These are phyloP conservation scores for Colletotrichum caudatum DNA, from an alignment of 2,329 filamentous ascomycete genomes.

Conservation along the genomic window DNA sequence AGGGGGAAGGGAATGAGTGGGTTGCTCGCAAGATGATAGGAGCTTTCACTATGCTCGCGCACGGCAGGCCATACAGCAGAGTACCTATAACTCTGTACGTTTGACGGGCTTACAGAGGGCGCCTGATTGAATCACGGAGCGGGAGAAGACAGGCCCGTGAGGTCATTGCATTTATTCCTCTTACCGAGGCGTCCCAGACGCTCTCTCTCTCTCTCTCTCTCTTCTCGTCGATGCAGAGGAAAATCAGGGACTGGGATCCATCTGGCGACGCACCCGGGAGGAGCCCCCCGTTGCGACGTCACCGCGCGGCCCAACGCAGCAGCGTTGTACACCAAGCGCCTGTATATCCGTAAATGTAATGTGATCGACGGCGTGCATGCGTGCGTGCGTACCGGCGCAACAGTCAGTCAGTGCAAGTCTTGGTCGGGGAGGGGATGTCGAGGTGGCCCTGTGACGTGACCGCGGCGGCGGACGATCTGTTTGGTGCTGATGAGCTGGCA, in stretches of 20 bases:
- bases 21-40: too few relatives aligned
- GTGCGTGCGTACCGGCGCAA: too few relatives aligned
- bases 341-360: not conserved
- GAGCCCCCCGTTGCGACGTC: constrained; percentile 15
- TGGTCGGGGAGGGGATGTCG: not conserved
- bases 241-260: constrained; percentile 9
- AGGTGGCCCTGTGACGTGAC: constrained; percentile 1
- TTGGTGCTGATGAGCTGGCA: constrained; percentile 19
- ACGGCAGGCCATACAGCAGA: too few relatives aligned
- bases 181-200: too few relatives aligned
- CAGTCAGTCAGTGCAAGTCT: too few relatives aligned
- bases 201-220: not conserved
- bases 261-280: not conserved
- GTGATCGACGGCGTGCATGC: not conserved
- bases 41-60: too few relatives aligned
- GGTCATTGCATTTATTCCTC: constrained; percentile 17
- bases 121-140: constrained; percentile 22
- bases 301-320: not conserved
- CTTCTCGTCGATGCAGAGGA: constrained; percentile 22
- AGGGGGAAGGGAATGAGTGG: too few relatives aligned
- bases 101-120: not conserved
- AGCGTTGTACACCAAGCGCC: not conserved
- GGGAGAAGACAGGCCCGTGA: constrained; percentile 11
- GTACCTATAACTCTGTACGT: not conserved
- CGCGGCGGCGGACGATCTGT: constrained; percentile 12